Conservation (phyloP, 2,329 filamentous ascomycete species). For the Aspergillus udagawae region DNA sequence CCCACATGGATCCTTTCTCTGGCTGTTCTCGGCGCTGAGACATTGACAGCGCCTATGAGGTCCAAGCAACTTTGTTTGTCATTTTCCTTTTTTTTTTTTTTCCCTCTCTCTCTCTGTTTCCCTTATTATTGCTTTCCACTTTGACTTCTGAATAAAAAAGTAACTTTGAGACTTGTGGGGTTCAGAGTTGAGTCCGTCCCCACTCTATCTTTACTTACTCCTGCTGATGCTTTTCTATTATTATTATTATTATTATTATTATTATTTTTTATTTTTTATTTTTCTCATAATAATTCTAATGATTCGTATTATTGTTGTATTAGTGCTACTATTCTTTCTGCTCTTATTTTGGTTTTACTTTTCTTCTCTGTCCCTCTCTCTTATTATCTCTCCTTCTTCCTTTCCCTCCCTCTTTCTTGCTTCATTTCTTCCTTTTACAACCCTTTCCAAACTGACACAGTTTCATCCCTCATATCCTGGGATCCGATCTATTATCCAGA, state of each 20-base stretch:
- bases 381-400: neutral
- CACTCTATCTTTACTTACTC: slow-evolving; percentile 15
- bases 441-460: neutral
- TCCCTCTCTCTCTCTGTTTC: neutral
- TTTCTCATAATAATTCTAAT: neutral
- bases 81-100: neutral
- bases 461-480: neutral
- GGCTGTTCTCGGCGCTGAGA: slow-evolving; percentile 13
- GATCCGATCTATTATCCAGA: neutral
- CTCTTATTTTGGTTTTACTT: slow-evolving; percentile 6
- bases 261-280: slow-evolving; percentile 6
- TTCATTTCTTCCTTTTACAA: neutral
- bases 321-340: neutral
- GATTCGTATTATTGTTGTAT: neutral
- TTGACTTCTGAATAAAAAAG: slow-evolving; percentile 9
- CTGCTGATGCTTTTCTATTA: slow-evolving; percentile 7
- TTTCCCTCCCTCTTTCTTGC: neutral
- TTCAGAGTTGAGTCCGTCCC: slow-evolving; percentile 15
- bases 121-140: slow-evolving; percentile 1
- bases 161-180: slow-evolving; percentile 14
- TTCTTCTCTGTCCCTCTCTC: neutral
- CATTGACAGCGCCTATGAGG: slow-evolving; percentile 8
- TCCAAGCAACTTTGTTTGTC: slow-evolving; percentile 1
- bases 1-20: neutral
- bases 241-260: slow-evolving; percentile 1